A percentile compares a stretch with the other conserved stretches of the same genome.
These are phyloP conservation scores for Eudorina sp. DNA, from an alignment of 139 green algal species.

Conservation along the genomic window DNA sequence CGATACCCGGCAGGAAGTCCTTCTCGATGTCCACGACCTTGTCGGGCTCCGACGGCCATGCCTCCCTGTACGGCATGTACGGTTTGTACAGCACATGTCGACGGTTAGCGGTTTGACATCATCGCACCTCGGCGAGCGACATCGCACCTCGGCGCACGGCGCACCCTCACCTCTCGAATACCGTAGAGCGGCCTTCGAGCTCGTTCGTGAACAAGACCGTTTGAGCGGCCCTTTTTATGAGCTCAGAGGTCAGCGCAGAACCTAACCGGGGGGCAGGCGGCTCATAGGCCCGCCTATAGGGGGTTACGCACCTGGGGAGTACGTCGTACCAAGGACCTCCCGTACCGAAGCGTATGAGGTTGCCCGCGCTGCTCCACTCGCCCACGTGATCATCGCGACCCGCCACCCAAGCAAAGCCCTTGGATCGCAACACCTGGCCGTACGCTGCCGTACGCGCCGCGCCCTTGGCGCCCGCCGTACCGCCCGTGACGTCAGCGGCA, in stretches of 20 bases:
- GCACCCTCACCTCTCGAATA: no score
- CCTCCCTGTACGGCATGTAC: conserved; percentile 53
- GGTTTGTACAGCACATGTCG: not conserved
- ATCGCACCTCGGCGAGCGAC: no score
- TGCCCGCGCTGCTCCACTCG: conserved; percentile 81
- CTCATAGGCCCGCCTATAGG: no score
- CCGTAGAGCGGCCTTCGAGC: no score
- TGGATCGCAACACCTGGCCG: conserved; percentile 73
- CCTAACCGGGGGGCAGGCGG: no score
- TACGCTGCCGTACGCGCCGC: conserved; percentile 15
- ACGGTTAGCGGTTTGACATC: not conserved
- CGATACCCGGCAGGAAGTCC: conserved; percentile 49
- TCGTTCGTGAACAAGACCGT: no score
- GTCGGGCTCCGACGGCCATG: conserved; percentile 62
- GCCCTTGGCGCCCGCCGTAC: conserved; percentile 18
- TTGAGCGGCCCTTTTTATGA: no score
- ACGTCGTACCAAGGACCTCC: conserved; percentile 82
- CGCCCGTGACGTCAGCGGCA: not conserved
- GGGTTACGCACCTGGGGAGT: conserved; percentile 55
- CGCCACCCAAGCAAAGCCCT: conserved; percentile 85
- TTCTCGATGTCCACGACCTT: conserved; percentile 54
- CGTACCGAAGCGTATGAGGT: conserved; percentile 70
- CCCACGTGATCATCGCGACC: conserved; percentile 67
- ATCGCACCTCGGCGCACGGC: no score
- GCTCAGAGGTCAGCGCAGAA: no score